phyloP scores from a whole-genome alignment of 2,329 filamentous ascomycete genomes.

The Acephala macrosclerotiorum region DNA sequence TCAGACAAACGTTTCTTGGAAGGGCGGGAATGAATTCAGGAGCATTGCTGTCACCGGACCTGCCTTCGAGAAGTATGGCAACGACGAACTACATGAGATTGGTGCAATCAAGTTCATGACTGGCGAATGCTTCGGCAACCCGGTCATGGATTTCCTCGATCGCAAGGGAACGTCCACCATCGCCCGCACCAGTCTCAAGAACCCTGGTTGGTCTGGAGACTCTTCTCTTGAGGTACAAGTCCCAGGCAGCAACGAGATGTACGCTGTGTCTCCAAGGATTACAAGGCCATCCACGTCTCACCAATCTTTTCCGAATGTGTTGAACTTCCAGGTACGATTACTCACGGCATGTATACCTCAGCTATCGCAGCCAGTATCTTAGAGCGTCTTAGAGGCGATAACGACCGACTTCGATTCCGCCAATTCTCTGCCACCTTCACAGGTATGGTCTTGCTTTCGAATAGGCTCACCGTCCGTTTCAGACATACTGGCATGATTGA shows the following conservation, averaged over 20 bases:
- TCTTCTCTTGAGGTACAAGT: slow-evolving; percentile 19
- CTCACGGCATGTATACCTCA: slow-evolving; percentile 50
- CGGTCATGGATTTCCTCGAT: slow-evolving; percentile 3
- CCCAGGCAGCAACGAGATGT: slow-evolving; percentile 34
- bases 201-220: slow-evolving; percentile 6
- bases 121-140: slow-evolving; percentile 7
- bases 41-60: slow-evolving; percentile 2
- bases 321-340: slow-evolving; percentile 48
- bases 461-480: slow-evolving; percentile 43
- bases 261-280: slow-evolving; percentile 46
- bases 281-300: slow-evolving; percentile 51
- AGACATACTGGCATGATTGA: slow-evolving; percentile 46
- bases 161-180: neutral
- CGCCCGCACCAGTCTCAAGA: slow-evolving; percentile 2
- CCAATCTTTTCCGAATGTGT: slow-evolving; percentile 46
- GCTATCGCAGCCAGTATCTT: slow-evolving; percentile 43
- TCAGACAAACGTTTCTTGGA: slow-evolving; percentile 5
- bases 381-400: slow-evolving; percentile 23
- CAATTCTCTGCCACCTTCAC: slow-evolving; percentile 10
- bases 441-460: slow-evolving; percentile 45
- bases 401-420: slow-evolving; percentile 5
- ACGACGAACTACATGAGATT: slow-evolving; percentile 1
- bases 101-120: slow-evolving; percentile 4
- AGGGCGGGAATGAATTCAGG: slow-evolving; percentile 4
- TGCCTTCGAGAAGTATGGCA: slow-evolving; percentile 5